Evolutionary conservation across 2,329 filamentous ascomycete species (phyloP).

Genomic region (Aspergillus udagawae): DNA sequence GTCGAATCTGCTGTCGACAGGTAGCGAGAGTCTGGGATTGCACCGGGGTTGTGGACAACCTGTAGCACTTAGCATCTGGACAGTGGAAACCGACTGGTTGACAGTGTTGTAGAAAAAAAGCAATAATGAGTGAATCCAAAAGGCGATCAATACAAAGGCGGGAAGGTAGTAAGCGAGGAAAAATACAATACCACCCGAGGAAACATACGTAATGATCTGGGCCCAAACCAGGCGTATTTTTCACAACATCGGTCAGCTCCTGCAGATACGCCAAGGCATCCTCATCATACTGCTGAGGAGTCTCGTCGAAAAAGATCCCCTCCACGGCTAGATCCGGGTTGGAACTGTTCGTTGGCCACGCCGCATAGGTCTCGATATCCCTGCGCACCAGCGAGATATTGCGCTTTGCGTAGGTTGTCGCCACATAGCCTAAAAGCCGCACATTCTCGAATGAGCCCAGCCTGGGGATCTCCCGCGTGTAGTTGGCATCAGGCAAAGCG

Average conservation of each 20-base stretch:
- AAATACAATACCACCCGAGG: conserved; percentile 3
- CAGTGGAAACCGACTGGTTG: too few relatives aligned
- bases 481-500: conserved; percentile 42
- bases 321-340: conserved; percentile 39
- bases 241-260: conserved; percentile 30
- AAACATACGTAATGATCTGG: conserved; percentile 34
- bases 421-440: conserved; percentile 48
- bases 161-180: background rate
- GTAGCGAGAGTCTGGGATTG: conserved; percentile 40
- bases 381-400: conserved; percentile 37
- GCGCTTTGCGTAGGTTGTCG: conserved; percentile 46
- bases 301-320: conserved; percentile 50
- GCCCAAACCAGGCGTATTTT: conserved; percentile 29
- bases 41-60: conserved; percentile 47
- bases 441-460: conserved; percentile 45
- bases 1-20: conserved; percentile 42
- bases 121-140: too few relatives aligned
- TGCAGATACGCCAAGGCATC: conserved; percentile 30
- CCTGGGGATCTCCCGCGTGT: conserved; percentile 39
- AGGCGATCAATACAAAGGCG: background rate
- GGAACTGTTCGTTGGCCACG: conserved; percentile 38
- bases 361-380: conserved; percentile 45
- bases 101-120: too few relatives aligned
- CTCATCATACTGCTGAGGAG: conserved; percentile 36
- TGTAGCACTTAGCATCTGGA: conserved; percentile 14